Evolutionary conservation across 176 grass and related monocot species (phyloP).

Genomic region (Aechmea fasciata): DNA sequence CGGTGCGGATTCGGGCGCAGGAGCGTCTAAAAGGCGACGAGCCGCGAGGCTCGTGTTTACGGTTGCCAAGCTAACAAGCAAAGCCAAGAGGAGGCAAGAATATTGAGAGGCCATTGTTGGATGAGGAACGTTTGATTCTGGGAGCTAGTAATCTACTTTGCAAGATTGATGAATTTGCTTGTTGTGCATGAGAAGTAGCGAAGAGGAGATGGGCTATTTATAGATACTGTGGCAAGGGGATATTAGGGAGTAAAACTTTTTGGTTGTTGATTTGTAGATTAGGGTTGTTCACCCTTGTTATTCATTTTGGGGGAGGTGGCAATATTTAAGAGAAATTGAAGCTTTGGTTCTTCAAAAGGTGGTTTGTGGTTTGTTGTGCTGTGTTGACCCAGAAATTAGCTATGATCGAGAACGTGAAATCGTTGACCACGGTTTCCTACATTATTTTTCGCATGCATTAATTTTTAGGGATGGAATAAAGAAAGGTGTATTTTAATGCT

Average conservation of each 20-base stretch:
- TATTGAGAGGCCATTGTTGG: constrained; percentile 35
- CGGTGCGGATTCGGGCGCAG: constrained; percentile 32
- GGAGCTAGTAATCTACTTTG: no score
- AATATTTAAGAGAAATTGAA: no score
- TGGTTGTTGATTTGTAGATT: background rate
- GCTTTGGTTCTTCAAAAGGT: no score
- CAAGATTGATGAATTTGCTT: background rate
- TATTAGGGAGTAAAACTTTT: background rate
- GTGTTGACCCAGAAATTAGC: no score
- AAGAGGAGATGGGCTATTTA: background rate
- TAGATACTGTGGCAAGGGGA: background rate
- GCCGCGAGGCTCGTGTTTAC: constrained; percentile 39
- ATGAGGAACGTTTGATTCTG: no score
- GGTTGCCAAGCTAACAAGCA: constrained; percentile 36
- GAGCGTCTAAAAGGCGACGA: constrained; percentile 53
- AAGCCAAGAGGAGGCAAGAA: constrained; percentile 28
- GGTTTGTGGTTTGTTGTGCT: no score
- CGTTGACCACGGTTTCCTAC: no score
- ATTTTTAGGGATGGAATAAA: no score
- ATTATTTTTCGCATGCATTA: no score
- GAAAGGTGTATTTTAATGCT: no score
- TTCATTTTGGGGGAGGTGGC: no score
- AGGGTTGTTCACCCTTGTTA: background rate
- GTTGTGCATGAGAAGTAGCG: background rate
- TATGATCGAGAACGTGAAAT: no score